Evolutionary conservation across 2,329 filamentous ascomycete species (phyloP), one percentile per base, ranked within the genome.

Genomic region (Penicillium sp.): DNA sequence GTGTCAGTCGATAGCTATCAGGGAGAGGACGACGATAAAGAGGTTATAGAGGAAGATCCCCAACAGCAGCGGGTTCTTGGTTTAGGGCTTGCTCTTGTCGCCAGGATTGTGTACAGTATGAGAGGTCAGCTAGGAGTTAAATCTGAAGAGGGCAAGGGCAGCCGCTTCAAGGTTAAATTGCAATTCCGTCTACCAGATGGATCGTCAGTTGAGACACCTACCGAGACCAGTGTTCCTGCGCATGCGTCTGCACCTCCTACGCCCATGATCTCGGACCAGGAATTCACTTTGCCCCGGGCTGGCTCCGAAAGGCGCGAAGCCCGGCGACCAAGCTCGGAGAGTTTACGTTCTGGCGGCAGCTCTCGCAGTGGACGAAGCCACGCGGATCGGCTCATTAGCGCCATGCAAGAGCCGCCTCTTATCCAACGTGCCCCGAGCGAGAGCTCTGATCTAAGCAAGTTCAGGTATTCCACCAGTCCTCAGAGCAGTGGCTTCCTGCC

Each of bases 81-180:
- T 0, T 82, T 96, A 10, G 93, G 92, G 0, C 81, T 96, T n/a
- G 92, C 92, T 0, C 82, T 96, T 13, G 92, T 96, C n/a, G 90
- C 90, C 16, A 85, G 92, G 37, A 90, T 91, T 35, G 82, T 96
- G 31, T 85, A 87, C n/a, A 96, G 92, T 68, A 95, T 96, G 90
- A 88, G 93, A 57, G 93, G 92, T 0, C 92, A 96, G 67, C 74
- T 96, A 29, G 86, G 91, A 1, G 77, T 96, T 1, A 93, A 92
- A 67, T 96, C 91, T 0, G 90, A 95, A 66, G 84, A 89, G 69
- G 89, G 89, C 2, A 90, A 88, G 65, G 92, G 93, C 0, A 93
- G 91, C 19, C 83, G 90, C 52, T 96, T 96, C 62, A 86, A 91
- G 21, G 85, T 96, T 24, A 85, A 90, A 61, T 78, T 96, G 29